Evolutionary conservation across 2,329 filamentous ascomycete species (phyloP).

Genomic region (Chaetomium sp.): DNA sequence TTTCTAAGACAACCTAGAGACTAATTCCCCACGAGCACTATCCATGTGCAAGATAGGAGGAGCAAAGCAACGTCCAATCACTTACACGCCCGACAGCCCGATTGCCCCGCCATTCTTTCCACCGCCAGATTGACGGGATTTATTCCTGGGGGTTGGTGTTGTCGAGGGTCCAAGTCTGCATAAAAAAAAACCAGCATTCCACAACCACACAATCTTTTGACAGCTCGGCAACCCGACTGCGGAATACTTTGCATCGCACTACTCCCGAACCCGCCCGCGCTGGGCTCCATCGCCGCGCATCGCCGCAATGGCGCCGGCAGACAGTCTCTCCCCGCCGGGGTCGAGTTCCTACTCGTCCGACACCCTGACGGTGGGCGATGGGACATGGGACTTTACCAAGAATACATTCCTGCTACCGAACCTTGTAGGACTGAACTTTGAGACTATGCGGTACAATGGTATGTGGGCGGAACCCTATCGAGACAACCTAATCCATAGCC

Average conservation of each 20-base stretch:
- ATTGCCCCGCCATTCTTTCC: conserved; percentile 26
- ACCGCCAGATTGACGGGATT: conserved; percentile 11
- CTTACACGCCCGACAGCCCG: neutral
- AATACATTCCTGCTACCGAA: conserved; percentile 80
- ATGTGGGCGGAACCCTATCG: conserved; percentile 34
- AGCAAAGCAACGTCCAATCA: conserved; percentile 3
- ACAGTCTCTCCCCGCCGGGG: conserved; percentile 66
- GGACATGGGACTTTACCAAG: conserved; percentile 78
- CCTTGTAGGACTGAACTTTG: conserved; percentile 73
- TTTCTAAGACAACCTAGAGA: neutral
- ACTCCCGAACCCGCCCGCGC: neutral
- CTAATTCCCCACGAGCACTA: neutral
- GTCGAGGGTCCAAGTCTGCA: neutral
- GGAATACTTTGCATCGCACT: neutral
- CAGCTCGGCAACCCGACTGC: neutral
- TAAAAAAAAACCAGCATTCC: conserved; percentile 14
- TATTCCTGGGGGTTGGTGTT: neutral
- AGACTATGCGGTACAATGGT: conserved; percentile 86
- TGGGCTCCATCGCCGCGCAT: conserved; percentile 22
- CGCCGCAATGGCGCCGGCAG: conserved; percentile 63
- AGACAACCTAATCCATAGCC: neutral
- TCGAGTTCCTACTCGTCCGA: conserved; percentile 72
- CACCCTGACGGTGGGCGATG: conserved; percentile 77
- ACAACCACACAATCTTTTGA: neutral
- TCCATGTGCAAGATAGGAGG: conserved; percentile 13